Evolutionary conservation across 1,139 yeast genomes (phyloP), one percentile per base, ranked within the genome.

Genomic region (Yarrowia galli): DNA sequence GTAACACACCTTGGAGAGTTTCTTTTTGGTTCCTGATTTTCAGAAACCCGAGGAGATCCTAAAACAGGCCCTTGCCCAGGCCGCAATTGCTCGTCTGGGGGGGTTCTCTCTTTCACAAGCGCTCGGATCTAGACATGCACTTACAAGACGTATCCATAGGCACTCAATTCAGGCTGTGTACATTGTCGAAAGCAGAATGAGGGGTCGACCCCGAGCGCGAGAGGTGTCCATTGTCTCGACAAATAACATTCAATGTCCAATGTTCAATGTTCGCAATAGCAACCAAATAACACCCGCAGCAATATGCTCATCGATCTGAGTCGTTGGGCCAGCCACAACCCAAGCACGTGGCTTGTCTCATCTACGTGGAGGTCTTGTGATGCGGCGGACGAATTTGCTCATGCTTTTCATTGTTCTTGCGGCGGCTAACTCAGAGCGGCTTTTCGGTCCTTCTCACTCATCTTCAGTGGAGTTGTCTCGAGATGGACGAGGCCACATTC

Each of bases 261-360:
- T 51, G 23, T 51, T 36, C 58, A 9, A 22, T 36, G 32, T 36
- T 53, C 22, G 60, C 45, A 53, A 53, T 53, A 53, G 60, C 60
- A 53, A 53, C 16, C 60, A 53, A 22, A 3, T 16, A 5, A 2
- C 18, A 53, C 43, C 6, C 20, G 35, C 45, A 53, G 60, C 45
- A 53, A 36, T 38, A 53, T 20, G 60, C 60, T 53, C 60, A 22
- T 53, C 45, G 60, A 53, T 53, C 60, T 53, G 60, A 53, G 23
- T 12, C 60, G 53, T 35, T 22, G 18, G 16, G 13, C 43, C 32
- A 53, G 60, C 60, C 45, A 53, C 60, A 23, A 15, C 16, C n/a
- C 16, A 4, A 53, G 45, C 60, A 53, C 60, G 60, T 53, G 60
- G 60, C 32, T 15, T 53, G 60, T 53, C 60, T 53, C 45, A 36